These are phyloP conservation scores for Aureobasidium mangrovei DNA, from an alignment of 2,329 filamentous ascomycete species.

Conservation along the genomic window DNA sequence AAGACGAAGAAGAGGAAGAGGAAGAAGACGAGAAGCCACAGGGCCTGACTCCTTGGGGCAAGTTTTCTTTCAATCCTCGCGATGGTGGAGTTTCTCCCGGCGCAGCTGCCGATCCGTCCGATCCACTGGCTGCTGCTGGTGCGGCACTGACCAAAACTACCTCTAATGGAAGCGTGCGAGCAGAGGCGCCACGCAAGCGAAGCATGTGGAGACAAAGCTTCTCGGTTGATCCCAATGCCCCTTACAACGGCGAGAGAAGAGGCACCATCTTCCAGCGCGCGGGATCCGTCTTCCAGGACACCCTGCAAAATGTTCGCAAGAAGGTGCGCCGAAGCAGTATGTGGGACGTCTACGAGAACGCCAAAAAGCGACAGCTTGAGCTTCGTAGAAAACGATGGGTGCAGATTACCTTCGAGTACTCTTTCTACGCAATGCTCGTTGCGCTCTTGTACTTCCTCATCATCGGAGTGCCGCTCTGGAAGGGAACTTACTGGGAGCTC, in stretches of 20 bases:
- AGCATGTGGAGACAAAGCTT: neutral
- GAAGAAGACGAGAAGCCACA: neutral
- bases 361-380: constrained; percentile 17
- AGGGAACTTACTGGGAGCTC: constrained; percentile 35
- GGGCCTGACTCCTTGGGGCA: neutral
- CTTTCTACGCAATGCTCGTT: constrained; percentile 30
- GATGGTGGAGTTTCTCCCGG: constrained; percentile 2
- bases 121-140: neutral
- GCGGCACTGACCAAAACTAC: neutral
- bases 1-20: neutral
- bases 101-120: neutral
- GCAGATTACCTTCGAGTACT: constrained; percentile 33
- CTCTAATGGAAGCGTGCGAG: neutral
- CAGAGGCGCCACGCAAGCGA: neutral
- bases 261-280: constrained; percentile 6
- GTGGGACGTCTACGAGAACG: constrained; percentile 21
- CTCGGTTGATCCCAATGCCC: neutral
- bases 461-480: constrained; percentile 39
- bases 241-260: neutral
- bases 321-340: constrained; percentile 16
- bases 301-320: neutral
- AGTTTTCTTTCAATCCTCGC: neutral
- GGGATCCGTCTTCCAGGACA: constrained; percentile 10
- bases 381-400: constrained; percentile 25
- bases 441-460: constrained; percentile 40